Evolutionary conservation across 2,329 filamentous ascomycete species (phyloP), one percentile per base, ranked within the genome.

Genomic region (Verticillium albo-atrum): DNA sequence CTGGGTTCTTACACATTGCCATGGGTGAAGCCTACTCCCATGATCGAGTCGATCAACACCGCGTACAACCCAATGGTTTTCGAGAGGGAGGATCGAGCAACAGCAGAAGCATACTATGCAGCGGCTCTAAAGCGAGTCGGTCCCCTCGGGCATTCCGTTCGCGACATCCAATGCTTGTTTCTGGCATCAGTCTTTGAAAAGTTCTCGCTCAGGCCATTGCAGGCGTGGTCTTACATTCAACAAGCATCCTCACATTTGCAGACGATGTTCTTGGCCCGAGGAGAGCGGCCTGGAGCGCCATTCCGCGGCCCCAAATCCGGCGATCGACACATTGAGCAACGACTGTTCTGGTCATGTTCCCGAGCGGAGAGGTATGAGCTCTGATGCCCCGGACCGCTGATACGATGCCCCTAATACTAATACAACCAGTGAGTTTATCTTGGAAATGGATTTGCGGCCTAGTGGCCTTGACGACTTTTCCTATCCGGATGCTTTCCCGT

Each of bases 101-200:
- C 32, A 15, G 67, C 58, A 27, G 64, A 66, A 9, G 61, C 62
- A 0, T 68, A 67, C 61, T 68, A 65, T 30, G 47, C 62, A 9
- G 67, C 63, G 15, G 66, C 67, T 3, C 61, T 64, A 15, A 66
- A 62, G 30, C 62, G 67, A 3, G 56, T 69, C 27, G 67, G 67
- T 0, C 27, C 63, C 12, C 58, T 69, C 1, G 66, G 67, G 0
- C 57, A 60, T n/a, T 60, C 58, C 6, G 57, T 69, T 3, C 30
- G 60, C 26, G 67, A 69, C 47, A 68, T 68, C 2, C 67, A 69
- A 32, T 68, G 67, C 32, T 60, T 68, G 3, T 68, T 64, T 15
- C 60, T 66, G 0, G 65, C 67, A 15, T 59, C 58, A 10, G 61
- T 68, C 20, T 67, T 62, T 27, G 66, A 68, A 47, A 68, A 66